Conservation (phyloP, 2,329 filamentous ascomycete genomes). For the Alternaria incomplexa region DNA sequence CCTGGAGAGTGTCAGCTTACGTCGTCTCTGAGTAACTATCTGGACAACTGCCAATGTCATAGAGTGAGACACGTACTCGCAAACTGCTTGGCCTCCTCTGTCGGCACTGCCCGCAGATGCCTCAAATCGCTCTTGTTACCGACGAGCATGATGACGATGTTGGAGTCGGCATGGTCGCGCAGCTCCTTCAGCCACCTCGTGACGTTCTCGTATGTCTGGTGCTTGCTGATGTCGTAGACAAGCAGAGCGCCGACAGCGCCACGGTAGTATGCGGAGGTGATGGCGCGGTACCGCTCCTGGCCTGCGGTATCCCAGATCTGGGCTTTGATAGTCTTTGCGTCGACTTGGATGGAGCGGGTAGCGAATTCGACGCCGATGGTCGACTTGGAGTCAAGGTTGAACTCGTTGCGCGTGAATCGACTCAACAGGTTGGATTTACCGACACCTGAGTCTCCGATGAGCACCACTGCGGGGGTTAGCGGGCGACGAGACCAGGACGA, state of each 20-base stretch:
- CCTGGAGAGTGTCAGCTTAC: conserved; percentile 58
- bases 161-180: conserved; percentile 95
- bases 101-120: conserved; percentile 94
- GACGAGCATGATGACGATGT: conserved; percentile 99
- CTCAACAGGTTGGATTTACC: conserved; percentile 99
- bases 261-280: conserved; percentile 98
- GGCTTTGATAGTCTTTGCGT: conserved; percentile 99
- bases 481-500: conserved; percentile 22
- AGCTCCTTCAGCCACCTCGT: conserved; percentile 99
- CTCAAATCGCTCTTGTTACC: conserved; percentile 99
- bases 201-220: conserved; percentile 99
- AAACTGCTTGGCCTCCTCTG: conserved; percentile 97
- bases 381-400: conserved; percentile 99
- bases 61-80: conserved; percentile 71
- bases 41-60: neutral
- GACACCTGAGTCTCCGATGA: conserved; percentile 99
- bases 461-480: conserved; percentile 71
- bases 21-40: neutral
- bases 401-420: conserved; percentile 99
- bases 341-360: conserved; percentile 97
- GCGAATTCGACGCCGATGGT: conserved; percentile 99
- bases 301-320: conserved; percentile 99
- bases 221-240: conserved; percentile 99
- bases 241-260: conserved; percentile 96
- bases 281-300: conserved; percentile 98